Conservation (phyloP, 2,329 filamentous ascomycete species). For the Clonostachys chloroleuca region DNA sequence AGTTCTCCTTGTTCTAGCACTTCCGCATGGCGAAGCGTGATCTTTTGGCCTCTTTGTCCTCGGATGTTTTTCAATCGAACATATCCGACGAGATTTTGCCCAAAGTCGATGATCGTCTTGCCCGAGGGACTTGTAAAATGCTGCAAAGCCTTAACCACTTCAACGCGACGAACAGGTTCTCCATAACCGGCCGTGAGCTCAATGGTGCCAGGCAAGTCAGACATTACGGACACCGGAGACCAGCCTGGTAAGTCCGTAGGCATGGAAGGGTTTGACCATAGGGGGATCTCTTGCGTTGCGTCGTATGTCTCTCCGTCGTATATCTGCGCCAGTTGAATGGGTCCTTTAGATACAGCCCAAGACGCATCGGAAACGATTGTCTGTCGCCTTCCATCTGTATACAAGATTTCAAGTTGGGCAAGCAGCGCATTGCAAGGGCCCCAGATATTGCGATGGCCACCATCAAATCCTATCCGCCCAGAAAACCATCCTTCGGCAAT, state of each 20-base stretch:
- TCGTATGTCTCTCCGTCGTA: slow-evolving; percentile 1
- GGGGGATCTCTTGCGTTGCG: background rate
- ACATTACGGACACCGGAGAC: background rate
- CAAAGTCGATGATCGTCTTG: slow-evolving; percentile 1
- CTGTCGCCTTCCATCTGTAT: background rate
- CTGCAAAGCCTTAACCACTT: background rate
- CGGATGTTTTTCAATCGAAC: background rate
- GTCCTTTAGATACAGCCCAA: background rate
- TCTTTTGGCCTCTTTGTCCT: background rate
- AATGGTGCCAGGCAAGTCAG: background rate
- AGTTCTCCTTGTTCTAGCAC: background rate
- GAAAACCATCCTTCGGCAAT: background rate
- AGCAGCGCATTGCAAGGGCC: background rate
- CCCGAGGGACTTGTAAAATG: background rate
- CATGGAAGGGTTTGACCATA: background rate
- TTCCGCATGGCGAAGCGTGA: background rate
- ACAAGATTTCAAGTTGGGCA: background rate
- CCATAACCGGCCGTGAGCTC: background rate
- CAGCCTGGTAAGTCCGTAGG: background rate
- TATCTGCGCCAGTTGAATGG: background rate
- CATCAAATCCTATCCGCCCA: background rate
- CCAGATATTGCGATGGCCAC: slow-evolving; percentile 1
- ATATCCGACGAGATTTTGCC: slow-evolving; percentile 1
- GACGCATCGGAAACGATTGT: background rate
- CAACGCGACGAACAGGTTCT: background rate